These are phyloP conservation scores for Umbelopsis isabellina DNA, from an alignment of 192 early-diverging fungal species.

Conservation along the genomic window DNA sequence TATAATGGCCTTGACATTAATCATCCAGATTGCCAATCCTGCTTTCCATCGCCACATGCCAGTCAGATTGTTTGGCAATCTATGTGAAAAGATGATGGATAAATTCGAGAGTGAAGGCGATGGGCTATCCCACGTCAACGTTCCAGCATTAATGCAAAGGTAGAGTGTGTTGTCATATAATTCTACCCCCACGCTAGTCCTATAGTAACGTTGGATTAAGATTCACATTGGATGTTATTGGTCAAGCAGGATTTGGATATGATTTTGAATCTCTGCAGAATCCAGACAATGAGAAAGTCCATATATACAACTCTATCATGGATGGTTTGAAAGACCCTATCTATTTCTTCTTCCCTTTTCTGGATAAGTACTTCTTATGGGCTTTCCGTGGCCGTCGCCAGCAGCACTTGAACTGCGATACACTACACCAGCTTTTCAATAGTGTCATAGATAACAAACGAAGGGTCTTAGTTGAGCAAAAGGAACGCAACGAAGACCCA, in stretches of 20 bases:
- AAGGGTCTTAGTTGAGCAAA: background rate
- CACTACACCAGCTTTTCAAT: slow-evolving; percentile 5
- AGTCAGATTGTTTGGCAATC: slow-evolving; percentile 29
- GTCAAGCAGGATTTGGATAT: slow-evolving; percentile 36
- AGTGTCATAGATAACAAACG: slow-evolving; percentile 33
- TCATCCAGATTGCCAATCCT: slow-evolving; percentile 18
- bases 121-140: background rate
- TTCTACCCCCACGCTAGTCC: background rate
- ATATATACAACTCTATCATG: slow-evolving; percentile 10
- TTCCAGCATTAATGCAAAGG: background rate
- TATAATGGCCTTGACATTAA: background rate
- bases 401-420: slow-evolving; percentile 9
- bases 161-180: background rate
- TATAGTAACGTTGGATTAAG: background rate
- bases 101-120: slow-evolving; percentile 4
- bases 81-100: slow-evolving; percentile 20
- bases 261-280: slow-evolving; percentile 28
- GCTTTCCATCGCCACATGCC: slow-evolving; percentile 37
- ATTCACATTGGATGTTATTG: slow-evolving; percentile 38
- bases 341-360: slow-evolving; percentile 21
- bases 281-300: slow-evolving; percentile 10
- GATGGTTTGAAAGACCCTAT: background rate
- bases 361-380: slow-evolving; percentile 20
- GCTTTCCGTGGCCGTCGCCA: slow-evolving; percentile 19
- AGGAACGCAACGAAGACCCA: slow-evolving; percentile 17